A percentile compares a stretch with the other conserved stretches of the same genome.
Evolutionary conservation across 306 rosid species (phyloP).

Genomic region (Medicago truncatula): DNA sequence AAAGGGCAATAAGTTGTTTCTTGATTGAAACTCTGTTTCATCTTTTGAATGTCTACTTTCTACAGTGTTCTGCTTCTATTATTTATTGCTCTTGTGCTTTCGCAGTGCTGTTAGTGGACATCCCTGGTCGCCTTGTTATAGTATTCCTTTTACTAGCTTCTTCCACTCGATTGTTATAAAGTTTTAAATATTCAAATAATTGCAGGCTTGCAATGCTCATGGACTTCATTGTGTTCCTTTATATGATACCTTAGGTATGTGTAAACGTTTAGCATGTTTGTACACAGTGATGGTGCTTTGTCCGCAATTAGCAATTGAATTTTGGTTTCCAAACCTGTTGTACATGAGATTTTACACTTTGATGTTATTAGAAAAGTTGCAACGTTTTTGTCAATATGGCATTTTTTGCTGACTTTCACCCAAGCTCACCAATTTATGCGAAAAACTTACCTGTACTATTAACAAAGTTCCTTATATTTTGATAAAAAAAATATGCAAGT

Average conservation of each 20-base stretch:
- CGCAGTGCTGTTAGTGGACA: no score
- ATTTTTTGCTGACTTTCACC: constrained; percentile 25
- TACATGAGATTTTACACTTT: constrained; percentile 12
- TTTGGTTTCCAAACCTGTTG: constrained; percentile 32
- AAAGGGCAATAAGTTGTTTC: no score
- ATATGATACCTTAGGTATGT: constrained; percentile 89
- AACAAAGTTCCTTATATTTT: background rate
- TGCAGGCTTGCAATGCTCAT: constrained; percentile 98
- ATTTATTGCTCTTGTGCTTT: constrained; percentile 19
- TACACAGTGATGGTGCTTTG: constrained; percentile 18
- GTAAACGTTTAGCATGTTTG: constrained; percentile 39
- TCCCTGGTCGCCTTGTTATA: constrained; percentile 10
- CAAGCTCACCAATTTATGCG: constrained; percentile 5
- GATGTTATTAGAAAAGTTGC: constrained; percentile 27
- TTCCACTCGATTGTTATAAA: constrained; percentile 8
- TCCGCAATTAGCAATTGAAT: constrained; percentile 18
- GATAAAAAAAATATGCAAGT: background rate
- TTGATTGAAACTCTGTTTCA: no score
- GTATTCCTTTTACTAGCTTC: constrained; percentile 32
- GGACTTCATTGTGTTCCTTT: constrained; percentile 94
- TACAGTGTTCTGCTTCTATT: background rate
- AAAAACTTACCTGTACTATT: constrained; percentile 24
- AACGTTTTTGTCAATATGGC: constrained; percentile 11
- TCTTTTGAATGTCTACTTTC: background rate
- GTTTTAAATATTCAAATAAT: constrained; percentile 42